Base-by-base conservation (phyloP, 2,329 filamentous ascomycete genomes). In the Leptographium radiaticola region DNA sequence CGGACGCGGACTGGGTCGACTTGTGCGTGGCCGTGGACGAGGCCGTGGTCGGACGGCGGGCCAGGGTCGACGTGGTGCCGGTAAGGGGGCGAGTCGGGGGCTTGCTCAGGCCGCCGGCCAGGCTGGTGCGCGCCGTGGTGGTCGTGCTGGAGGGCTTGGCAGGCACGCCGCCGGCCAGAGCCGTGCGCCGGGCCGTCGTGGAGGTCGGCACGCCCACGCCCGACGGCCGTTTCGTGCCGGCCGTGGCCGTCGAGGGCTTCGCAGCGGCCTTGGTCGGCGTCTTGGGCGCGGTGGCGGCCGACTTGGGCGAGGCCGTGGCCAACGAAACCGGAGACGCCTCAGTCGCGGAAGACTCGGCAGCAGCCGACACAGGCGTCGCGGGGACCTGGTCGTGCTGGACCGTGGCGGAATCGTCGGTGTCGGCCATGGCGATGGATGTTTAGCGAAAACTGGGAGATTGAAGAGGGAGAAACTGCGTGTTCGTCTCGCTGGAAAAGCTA, bases 1-100 rank as follows among this genome's bases (percentile, higher is more conserved):
- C 67, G 4, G 67, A 69, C 10, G 62, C 59, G 9, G 67, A 69
- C 1, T 65, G 63, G 45, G 64, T 63, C 4, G 66, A 65, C 12
- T 65, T 62, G 55, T 67, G 64, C 9, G 65, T 63, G 25, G 60
- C 55, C 12, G 63, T 59, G 8, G 66, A 64, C 15, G 63, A 59
- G 8, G 65, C 51, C 8, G 65, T 65, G n/a, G 64, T 55, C 12
- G 66, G 61, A 20, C 66, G 64, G 58, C 65, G 67, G 46, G 53
- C 20, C 15, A 57, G 36, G 11, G 62, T 59, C 12, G 62, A 56
- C 4, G 65, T 58, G n/a, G 59, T 59, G 2, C 63, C 61, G 4
- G 62, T 52, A 10, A 61, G 48, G 5, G 66, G 62, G 18, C 65
- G 62, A 6, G 65, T 62, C 2, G 67, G 59, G 2, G 66, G 61